Base-by-base conservation (phyloP, 139 green algal genomes). In the Choricystis sp. region DNA sequence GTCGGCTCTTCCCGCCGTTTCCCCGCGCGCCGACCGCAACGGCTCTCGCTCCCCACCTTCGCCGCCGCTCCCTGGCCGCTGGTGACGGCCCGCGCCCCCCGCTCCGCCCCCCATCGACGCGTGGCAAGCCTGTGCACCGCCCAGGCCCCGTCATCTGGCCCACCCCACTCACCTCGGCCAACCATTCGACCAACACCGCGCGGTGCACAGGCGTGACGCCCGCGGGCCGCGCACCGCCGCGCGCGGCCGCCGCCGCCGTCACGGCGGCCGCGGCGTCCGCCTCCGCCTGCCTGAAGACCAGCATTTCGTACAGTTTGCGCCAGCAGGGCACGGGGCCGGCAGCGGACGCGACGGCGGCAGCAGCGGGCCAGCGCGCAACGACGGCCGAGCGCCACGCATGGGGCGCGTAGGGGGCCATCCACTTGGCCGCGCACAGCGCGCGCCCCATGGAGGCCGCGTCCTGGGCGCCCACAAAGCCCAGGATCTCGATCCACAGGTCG, bases 111-210 rank as follows among this genome's bases (percentile, higher is more conserved):
- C 59, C 59, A 63, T 30, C 26, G 16, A 3, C 25, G n/a, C 59
- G 3, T 59, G 56, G 21, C 26, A 23, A 65, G 23, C 29, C 19
- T 26, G 3, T 29, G 24, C 59, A 25, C 40, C 40, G 16, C 40
- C 40, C 40, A 9, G 16, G 9, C 40, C 40, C 16, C 40, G 9
- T 52, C 40, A n/a, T 26, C n/a, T 57, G 64, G 49, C n/a, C 24
- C 49, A 9, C 22, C 26, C n/a, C 21, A 23, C 69, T 60, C 55
- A 82, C 77, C 75, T 83, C 77, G 52, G 61, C 76, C 57, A 83
- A 62, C 77, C 77, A 83, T 58, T 83, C 75, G 3, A 61, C 68
- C 0, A 83, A 64, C 3, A 83, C 68, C 30, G 30, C 60, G 21
- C 77, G 56, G 56, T 83, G 76, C 24, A 56, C 29, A 4, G 71